Evolutionary conservation across 2,329 filamentous ascomycete species (phyloP), one percentile per base, ranked within the genome.

Genomic region (Fusarium ambrosium): DNA sequence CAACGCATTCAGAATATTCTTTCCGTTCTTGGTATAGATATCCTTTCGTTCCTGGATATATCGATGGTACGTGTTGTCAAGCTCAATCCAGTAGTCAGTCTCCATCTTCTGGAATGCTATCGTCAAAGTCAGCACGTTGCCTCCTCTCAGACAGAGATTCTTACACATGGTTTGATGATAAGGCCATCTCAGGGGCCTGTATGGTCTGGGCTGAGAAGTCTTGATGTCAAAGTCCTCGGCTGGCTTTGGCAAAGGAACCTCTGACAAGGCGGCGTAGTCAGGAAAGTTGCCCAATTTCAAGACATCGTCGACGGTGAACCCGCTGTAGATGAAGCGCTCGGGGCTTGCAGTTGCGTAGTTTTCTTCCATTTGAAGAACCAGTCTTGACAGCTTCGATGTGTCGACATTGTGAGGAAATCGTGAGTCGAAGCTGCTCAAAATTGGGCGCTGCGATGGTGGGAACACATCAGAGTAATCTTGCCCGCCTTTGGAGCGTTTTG

Each of bases 111-210:
- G 91, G 8, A 95, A 85, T 6, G 94, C 93, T 97, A 68, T n/a
- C n/a, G n/a, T n/a, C 4, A 9, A 24, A 9, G 13, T 45, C 6
- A 56, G 58, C 14, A 16, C 7, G 36, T 56, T 18, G 22, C 2
- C 3, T 1, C 1, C 2, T 4, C 6, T 5, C 20, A 5, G 5
- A 1, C 4, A 22, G 10, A n/a, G 16, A 1, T n/a, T 8, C 72
- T 29, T 88, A 95, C 94, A 93, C 95, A 97, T 97, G 0, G 94
- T 97, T 80, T 97, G 95, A 79, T 96, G 93, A 79, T 97, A 97
- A 0, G 88, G 85, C 95, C 94, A 97, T 79, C 95, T 84, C 48
- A 97, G 92, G 0, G 95, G 95, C 60, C 95, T 87, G 79, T 95
- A 97, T 0, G 94, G 94, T 67, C 94, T 87, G 1, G 94, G 89